Base-by-base conservation (phyloP, 2,329 filamentous ascomycete genomes). In the Trichophyton benhamiae region DNA sequence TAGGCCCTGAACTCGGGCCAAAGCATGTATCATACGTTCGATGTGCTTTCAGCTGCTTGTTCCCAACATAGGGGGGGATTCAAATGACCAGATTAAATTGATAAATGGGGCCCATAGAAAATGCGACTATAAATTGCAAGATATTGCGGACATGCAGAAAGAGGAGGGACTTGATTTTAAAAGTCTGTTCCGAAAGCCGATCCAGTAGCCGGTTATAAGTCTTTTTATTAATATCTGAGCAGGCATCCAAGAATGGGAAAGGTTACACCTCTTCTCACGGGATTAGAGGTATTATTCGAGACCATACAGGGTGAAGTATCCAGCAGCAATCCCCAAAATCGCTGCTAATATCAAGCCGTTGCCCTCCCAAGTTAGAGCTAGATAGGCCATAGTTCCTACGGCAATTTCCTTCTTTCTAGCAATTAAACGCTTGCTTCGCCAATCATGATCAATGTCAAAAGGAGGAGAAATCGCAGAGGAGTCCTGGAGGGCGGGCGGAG, bases 331-430 rank as follows among this genome's bases (percentile, higher is more conserved):
- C 9, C 72, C 74, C 41, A 78, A 63, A 13, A 69, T 53, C 3
- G 72, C 71, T 11, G 72, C 76, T 49, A 77, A 60, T 61, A 78
- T 60, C 58, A 79, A 61, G 5, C 70, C 71, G 60, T 75, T 76
- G 2, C 77, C 78, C 67, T 79, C 75, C 73, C 76, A 75, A 13
- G 78, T 80, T 67, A 76, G 65, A 17, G 67, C 75, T 30, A 86
- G 69, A 68, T 85, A 84, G 9, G 82, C 80, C 17, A 78, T 66
- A 49, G 81, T 72, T 9, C 86, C 86, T 1, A 86, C 80, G 22
- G 81, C 67, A 27, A 87, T 52, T 70, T 88, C 86, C 65, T 80
- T 80, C 48, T 73, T 75, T 61, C 84, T 78, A 7, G 84, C 85
- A 49, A 73, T 72, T 22, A 77, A 76, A 62, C 83, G 75, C 66